Evolutionary conservation across 139 green algal species (phyloP).

Genomic region (Auxenochlorella pyrenoidosa): DNA sequence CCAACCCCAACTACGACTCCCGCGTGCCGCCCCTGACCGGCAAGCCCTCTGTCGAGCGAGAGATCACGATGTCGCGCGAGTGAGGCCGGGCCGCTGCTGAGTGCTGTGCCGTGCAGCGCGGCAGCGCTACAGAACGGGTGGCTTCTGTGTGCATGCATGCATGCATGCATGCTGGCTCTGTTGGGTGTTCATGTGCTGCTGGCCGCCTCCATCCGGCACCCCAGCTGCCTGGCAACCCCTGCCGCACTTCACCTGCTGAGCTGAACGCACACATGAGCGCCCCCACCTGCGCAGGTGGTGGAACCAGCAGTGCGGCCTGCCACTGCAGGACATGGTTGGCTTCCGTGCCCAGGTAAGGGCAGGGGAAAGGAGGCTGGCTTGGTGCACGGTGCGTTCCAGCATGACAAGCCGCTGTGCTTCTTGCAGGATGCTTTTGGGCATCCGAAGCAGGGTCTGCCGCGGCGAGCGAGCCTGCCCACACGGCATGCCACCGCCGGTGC

Average conservation of each 20-base stretch:
- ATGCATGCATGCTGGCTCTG: not conserved
- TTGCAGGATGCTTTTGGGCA: too few relatives aligned
- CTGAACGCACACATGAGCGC: not conserved
- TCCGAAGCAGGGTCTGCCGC: too few relatives aligned
- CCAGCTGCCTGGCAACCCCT: too few relatives aligned
- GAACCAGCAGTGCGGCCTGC: not conserved
- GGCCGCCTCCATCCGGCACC: too few relatives aligned
- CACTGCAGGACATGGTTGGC: not conserved
- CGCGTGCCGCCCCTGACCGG: not conserved
- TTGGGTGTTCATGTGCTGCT: too few relatives aligned
- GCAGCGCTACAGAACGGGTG: too few relatives aligned
- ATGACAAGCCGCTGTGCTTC: not conserved
- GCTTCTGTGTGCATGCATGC: too few relatives aligned
- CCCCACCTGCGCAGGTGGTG: not conserved
- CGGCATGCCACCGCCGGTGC: too few relatives aligned
- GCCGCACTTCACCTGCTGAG: too few relatives aligned
- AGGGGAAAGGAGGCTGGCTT: not conserved
- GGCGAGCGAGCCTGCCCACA: too few relatives aligned
- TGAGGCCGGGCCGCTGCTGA: not conserved
- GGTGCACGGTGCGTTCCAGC: not conserved
- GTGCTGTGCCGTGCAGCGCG: too few relatives aligned
- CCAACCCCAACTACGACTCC: not conserved
- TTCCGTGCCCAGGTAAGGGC: not conserved
- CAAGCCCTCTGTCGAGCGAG: not conserved
- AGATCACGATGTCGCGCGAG: conserved; percentile 4